Evolutionary conservation across 441 rosid genomes (phyloP).

Genomic region (Adansonia rubrostipa): DNA sequence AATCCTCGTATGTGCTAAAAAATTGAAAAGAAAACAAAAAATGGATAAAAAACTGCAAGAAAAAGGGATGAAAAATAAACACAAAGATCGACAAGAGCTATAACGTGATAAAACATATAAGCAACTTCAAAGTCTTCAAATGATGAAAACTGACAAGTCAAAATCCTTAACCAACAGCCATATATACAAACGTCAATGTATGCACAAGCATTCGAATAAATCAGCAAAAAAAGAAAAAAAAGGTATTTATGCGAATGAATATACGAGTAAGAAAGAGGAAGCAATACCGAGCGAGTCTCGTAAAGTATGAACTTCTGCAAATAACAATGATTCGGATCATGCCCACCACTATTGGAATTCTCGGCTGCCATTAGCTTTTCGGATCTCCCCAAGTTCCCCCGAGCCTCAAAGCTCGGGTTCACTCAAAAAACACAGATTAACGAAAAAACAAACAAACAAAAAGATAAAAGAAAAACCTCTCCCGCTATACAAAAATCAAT

Average conservation of each 20-base stretch:
- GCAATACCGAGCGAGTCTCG: slow-evolving; percentile 69
- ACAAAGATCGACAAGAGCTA: not conserved
- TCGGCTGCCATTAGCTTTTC: slow-evolving; percentile 47
- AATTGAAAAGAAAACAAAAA: not conserved
- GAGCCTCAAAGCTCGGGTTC: slow-evolving; percentile 43
- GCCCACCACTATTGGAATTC: slow-evolving; percentile 36
- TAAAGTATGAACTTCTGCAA: slow-evolving; percentile 69
- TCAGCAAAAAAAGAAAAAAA: not conserved
- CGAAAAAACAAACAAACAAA: not conserved
- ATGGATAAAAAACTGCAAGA: not conserved
- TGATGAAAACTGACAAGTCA: not conserved
- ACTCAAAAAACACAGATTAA: slow-evolving; percentile 25
- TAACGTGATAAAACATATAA: not conserved
- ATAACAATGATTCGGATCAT: slow-evolving; percentile 39
- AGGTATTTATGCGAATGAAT: not conserved
- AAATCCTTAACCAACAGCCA: not conserved
- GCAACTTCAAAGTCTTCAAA: not conserved
- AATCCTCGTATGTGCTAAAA: not conserved
- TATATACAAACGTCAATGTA: not conserved
- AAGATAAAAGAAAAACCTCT: slow-evolving; percentile 15
- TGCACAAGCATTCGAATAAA: not conserved
- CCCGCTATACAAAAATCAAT: slow-evolving; percentile 22
- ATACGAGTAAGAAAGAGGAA: not conserved
- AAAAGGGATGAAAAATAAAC: not conserved
- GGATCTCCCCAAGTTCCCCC: slow-evolving; percentile 29